phyloP scores from a whole-genome alignment of 768 basidiomycete genomes.

The Collybia sordida region DNA sequence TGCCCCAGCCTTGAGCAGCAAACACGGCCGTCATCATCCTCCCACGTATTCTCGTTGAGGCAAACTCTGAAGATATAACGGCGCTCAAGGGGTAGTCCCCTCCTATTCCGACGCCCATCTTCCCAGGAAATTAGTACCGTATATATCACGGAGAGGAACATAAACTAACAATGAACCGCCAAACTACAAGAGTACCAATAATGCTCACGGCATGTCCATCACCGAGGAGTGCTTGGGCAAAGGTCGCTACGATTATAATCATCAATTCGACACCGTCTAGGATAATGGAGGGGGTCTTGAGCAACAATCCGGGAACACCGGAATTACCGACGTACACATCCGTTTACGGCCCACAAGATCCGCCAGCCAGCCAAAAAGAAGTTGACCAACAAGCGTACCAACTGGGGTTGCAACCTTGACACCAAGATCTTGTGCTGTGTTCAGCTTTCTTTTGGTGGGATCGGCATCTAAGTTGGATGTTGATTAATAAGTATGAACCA shows the following conservation, averaged over 20 bases:
- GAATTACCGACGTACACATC: constrained; percentile 59
- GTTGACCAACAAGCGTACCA: constrained; percentile 73
- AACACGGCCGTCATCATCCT: constrained; percentile 91
- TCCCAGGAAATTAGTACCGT: constrained; percentile 1
- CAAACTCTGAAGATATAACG: constrained; percentile 89
- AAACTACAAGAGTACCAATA: constrained; percentile 75
- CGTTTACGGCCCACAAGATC: constrained; percentile 75
- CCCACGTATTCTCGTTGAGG: constrained; percentile 73
- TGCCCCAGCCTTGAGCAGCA: constrained; percentile 85
- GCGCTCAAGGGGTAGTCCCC: constrained; percentile 88
- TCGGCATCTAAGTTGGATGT: neutral
- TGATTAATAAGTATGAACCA: neutral
- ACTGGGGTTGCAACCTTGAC: constrained; percentile 77
- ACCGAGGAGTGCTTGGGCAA: constrained; percentile 78
- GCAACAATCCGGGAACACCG: neutral
- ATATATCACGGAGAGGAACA: neutral
- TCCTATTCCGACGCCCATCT: constrained; percentile 84
- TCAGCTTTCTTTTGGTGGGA: constrained; percentile 37
- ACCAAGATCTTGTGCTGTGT: constrained; percentile 68
- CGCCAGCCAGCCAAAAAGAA: constrained; percentile 80
- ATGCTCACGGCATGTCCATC: constrained; percentile 65
- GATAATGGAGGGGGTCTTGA: constrained; percentile 1
- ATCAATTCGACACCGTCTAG: constrained; percentile 72
- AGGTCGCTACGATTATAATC: constrained; percentile 79
- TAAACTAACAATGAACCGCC: constrained; percentile 70